Base-by-base conservation (phyloP, 495 filamentous ascomycete genomes). In the Cercophora newfieldiana region DNA sequence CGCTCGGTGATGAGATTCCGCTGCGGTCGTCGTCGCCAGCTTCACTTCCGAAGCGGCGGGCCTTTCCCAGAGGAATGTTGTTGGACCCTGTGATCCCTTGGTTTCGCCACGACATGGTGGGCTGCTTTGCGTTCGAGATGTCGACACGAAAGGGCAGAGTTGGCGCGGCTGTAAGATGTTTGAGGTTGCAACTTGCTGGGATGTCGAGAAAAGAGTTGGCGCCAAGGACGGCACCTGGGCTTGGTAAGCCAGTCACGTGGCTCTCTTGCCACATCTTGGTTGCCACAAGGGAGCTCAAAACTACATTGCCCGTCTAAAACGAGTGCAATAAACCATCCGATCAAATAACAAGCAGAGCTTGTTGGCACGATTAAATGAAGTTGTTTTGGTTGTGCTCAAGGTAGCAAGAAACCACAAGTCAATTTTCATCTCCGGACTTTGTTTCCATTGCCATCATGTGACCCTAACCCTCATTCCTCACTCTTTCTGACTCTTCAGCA, bases 31-130 rank as follows among this genome's bases (percentile, higher is more conserved):
- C 81, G 56, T 71, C 75, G 22, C 86, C 87, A 58, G 44, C 59
- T 26, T 90, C 89, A 61, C 85, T 90, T 60, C 86, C 88, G 69
- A 97, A 96, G 66, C 94, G 91, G 71, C 96, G 92, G 65, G 89
- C 84, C 68, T 85, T 91, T 30, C 96, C 96, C 65, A 99, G 80
- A 68, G 96, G 96, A 73, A 98, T 95, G 70, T 97, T 98, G 81
- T 99, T 99, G 51, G 96, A 97, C 55, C 96, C 96, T 14, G 96
- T 99, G 74, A 97, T 95, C 61, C 96, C 96, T 83, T 96, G 92
- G 72, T 88, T 91, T 76, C 93, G 89, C 93, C 94, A 96, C 69
- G 92, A 83, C 93, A 96, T 97, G 3, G 71, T 86, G 74, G 58
- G 21, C 49, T 29, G 19, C 59, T 50, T n/a, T 37, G 26, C 57